These are phyloP conservation scores for Sporobolomyces phaffii DNA, from an alignment of 768 basidiomycete species.

Conservation along the genomic window DNA sequence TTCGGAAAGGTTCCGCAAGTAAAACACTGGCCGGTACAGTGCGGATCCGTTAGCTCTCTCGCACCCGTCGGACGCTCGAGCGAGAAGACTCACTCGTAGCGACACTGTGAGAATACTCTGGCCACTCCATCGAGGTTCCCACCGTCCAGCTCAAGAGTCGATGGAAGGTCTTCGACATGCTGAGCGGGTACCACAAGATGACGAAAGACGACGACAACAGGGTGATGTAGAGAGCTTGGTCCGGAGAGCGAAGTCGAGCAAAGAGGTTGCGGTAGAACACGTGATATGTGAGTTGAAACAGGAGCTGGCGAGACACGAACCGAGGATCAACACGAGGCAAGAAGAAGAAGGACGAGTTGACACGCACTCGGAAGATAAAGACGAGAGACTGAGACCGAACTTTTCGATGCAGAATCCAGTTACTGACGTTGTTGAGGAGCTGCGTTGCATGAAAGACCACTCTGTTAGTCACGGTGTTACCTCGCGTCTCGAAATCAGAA, in stretches of 20 bases:
- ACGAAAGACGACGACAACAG: slow-evolving; percentile 46
- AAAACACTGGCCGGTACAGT: slow-evolving; percentile 41
- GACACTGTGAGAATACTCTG: slow-evolving; percentile 47
- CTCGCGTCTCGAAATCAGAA: too few species aligned
- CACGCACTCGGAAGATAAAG: slow-evolving; percentile 47
- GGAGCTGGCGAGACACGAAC: slow-evolving; percentile 24
- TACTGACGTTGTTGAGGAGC: slow-evolving; percentile 44
- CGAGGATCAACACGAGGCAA: not conserved
- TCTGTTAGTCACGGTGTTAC: too few species aligned
- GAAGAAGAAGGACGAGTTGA: not conserved
- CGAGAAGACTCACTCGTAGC: slow-evolving; percentile 39
- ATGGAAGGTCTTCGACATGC: slow-evolving; percentile 47
- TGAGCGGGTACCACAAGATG: slow-evolving; percentile 48
- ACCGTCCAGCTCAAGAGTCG: slow-evolving; percentile 44
- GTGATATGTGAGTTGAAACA: slow-evolving; percentile 43
- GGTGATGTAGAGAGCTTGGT: slow-evolving; percentile 46
- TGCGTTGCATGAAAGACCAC: not conserved
- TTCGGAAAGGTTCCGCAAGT: slow-evolving; percentile 49
- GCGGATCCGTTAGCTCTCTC: not conserved
- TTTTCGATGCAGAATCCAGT: slow-evolving; percentile 48
- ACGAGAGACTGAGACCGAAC: slow-evolving; percentile 48
- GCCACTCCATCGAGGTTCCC: slow-evolving; percentile 46
- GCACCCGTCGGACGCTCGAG: too few species aligned
- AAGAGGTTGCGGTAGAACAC: slow-evolving; percentile 44
- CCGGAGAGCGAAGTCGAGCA: slow-evolving; percentile 48